These are phyloP conservation scores for Umbilicus rupestris DNA, from an alignment of 164 flowering plant species.

Conservation along the genomic window DNA sequence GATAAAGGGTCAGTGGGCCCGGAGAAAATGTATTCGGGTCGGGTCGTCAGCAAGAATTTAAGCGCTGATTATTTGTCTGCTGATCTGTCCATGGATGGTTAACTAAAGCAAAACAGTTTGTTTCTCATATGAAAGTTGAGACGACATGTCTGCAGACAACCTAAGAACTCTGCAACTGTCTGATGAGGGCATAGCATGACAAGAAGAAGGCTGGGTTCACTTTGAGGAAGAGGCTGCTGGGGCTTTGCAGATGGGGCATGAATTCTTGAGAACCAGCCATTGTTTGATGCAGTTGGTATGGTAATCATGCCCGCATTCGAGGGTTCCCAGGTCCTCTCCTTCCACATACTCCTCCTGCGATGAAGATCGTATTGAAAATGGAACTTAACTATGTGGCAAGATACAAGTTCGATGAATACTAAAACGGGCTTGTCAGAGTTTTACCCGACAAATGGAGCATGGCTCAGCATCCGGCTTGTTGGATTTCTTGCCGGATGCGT, in stretches of 20 bases:
- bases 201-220: not conserved
- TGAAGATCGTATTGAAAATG: not conserved
- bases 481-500: slow-evolving; percentile 17
- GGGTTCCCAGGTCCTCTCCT: slow-evolving; percentile 41
- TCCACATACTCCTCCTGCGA: slow-evolving; percentile 45
- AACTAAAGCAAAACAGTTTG: too few relatives aligned
- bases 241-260: slow-evolving; percentile 83
- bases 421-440: not conserved
- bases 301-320: slow-evolving; percentile 82
- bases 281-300: slow-evolving; percentile 68
- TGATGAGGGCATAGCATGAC: too few relatives aligned
- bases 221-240: slow-evolving; percentile 27
- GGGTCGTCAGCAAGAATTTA: too few relatives aligned
- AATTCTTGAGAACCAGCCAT: slow-evolving; percentile 74
- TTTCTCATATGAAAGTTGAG: too few relatives aligned
- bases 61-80: too few relatives aligned
- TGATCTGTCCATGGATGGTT: too few relatives aligned
- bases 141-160: too few relatives aligned
- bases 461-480: slow-evolving; percentile 22
- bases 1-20: too few relatives aligned
- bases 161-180: too few relatives aligned
- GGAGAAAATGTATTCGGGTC: too few relatives aligned
- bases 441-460: slow-evolving; percentile 86
- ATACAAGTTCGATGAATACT: not conserved
- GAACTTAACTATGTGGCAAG: not conserved